Percentiles rank a stretch among this genome's conserved stretches.
These are phyloP conservation scores for Claviceps africana DNA, from an alignment of 2,329 filamentous ascomycete genomes.

Conservation along the genomic window DNA sequence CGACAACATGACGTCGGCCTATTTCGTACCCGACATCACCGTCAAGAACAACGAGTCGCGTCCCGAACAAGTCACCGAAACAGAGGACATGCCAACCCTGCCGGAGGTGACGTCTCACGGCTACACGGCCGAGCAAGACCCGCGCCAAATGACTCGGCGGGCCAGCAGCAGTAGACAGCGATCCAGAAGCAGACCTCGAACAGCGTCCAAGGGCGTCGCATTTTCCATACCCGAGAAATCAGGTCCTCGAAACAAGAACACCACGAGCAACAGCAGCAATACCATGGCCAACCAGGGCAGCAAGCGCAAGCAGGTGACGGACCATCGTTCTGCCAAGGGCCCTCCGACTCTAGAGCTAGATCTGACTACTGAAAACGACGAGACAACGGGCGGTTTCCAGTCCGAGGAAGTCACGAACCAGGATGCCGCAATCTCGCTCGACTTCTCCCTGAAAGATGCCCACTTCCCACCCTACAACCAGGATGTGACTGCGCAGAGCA, in stretches of 20 bases:
- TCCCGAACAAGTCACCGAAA: constrained; percentile 18
- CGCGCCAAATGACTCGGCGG: constrained; percentile 15
- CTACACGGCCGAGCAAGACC: constrained; percentile 16
- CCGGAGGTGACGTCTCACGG: constrained; percentile 21
- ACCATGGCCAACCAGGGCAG: constrained; percentile 28
- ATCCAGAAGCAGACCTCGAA: constrained; percentile 13
- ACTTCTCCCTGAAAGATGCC: constrained; percentile 12
- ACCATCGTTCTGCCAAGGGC: neutral
- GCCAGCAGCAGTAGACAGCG: constrained; percentile 14
- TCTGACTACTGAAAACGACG: constrained; percentile 18
- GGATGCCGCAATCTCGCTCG: constrained; percentile 20
- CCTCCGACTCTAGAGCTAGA: constrained; percentile 13
- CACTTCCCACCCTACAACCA: constrained; percentile 6
- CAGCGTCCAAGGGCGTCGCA: constrained; percentile 19
- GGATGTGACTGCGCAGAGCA: constrained; percentile 11
- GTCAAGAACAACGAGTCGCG: constrained; percentile 28
- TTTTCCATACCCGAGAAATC: constrained; percentile 27
- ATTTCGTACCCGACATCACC: constrained; percentile 45
- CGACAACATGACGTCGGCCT: constrained; percentile 45
- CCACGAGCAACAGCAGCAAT: neutral
- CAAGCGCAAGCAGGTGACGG: constrained; percentile 20
- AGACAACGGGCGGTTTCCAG: constrained; percentile 21
- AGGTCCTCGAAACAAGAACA: constrained; percentile 13
- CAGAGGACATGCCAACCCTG: constrained; percentile 15
- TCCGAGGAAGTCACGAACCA: constrained; percentile 20